Conservation (phyloP, 108 stramenopile genomes). For the Aurantiochytrium sp. region DNA sequence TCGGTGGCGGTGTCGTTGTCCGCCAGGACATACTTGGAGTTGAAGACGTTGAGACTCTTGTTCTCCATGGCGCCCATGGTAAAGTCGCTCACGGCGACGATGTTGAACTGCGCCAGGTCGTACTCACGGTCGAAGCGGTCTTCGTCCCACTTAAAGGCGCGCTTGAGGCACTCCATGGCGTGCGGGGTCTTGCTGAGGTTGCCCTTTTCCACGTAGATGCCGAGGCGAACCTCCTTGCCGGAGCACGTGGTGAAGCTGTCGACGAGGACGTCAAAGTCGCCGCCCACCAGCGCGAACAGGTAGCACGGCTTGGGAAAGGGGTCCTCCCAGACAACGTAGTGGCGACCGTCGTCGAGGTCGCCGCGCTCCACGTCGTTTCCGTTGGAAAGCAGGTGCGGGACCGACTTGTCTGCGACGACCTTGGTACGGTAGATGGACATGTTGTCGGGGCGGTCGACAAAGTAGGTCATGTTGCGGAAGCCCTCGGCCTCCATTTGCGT, state of each 20-base stretch:
- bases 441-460: conserved; percentile 88
- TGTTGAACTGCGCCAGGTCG: conserved; percentile 87
- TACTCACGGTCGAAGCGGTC: conserved; percentile 84
- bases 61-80: conserved; percentile 94
- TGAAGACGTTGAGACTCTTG: conserved; percentile 86
- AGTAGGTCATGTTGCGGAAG: conserved; percentile 83
- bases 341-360: conserved; percentile 43
- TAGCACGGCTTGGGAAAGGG: conserved; percentile 91
- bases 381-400: conserved; percentile 82
- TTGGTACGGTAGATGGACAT: conserved; percentile 78
- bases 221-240: conserved; percentile 72
- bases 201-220: conserved; percentile 73
- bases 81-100: conserved; percentile 72
- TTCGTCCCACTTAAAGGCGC: conserved; percentile 92
- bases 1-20: conserved; percentile 83
- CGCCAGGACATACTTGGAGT: conserved; percentile 89
- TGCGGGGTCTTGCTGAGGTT: conserved; percentile 77
- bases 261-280: conserved; percentile 38
- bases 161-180: conserved; percentile 79
- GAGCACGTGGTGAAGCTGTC: conserved; percentile 65
- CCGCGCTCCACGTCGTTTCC: conserved; percentile 76
- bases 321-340: conserved; percentile 83
- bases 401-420: conserved; percentile 71
- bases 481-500: conserved; percentile 80
- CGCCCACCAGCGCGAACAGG: conserved; percentile 87